phyloP scores from a whole-genome alignment of 2,329 filamentous ascomycete species.

The Fusarium coffeatum region DNA sequence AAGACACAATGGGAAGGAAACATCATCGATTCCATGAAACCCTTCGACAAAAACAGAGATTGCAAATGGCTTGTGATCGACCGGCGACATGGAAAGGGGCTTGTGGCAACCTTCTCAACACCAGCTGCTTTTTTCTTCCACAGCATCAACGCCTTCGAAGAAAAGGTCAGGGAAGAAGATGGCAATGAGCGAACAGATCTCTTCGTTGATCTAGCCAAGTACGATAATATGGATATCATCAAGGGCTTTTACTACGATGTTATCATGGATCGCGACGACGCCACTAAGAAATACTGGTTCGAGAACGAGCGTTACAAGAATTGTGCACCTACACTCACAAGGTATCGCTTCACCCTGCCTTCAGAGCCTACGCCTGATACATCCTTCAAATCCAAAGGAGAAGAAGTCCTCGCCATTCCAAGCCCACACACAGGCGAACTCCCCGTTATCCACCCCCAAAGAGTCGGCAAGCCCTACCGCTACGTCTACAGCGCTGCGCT shows the following conservation, averaged over 20 bases:
- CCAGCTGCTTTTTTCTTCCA: conserved; percentile 83
- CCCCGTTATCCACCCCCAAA: conserved; percentile 72
- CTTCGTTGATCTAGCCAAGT: conserved; percentile 73
- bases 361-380: conserved; percentile 24
- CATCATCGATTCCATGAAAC: conserved; percentile 73
- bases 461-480: conserved; percentile 63
- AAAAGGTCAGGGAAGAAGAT: conserved; percentile 55
- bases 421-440: conserved; percentile 70
- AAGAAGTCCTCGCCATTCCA: conserved; percentile 59
- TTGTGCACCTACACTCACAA: conserved; percentile 54
- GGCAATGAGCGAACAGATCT: conserved; percentile 58
- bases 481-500: conserved; percentile 70
- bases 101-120: conserved; percentile 76
- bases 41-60: conserved; percentile 67
- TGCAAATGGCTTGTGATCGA: conserved; percentile 82
- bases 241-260: conserved; percentile 77
- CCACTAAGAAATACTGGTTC: conserved; percentile 57
- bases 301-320: conserved; percentile 54
- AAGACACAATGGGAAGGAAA: conserved; percentile 74
- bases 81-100: conserved; percentile 67
- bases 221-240: conserved; percentile 73
- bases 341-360: conserved; percentile 58
- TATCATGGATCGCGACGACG: conserved; percentile 64
- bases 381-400: conserved; percentile 36
- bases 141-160: conserved; percentile 80